These are phyloP conservation scores for Alternaria postmessia DNA, from an alignment of 2,329 filamentous ascomycete genomes.

Conservation along the genomic window DNA sequence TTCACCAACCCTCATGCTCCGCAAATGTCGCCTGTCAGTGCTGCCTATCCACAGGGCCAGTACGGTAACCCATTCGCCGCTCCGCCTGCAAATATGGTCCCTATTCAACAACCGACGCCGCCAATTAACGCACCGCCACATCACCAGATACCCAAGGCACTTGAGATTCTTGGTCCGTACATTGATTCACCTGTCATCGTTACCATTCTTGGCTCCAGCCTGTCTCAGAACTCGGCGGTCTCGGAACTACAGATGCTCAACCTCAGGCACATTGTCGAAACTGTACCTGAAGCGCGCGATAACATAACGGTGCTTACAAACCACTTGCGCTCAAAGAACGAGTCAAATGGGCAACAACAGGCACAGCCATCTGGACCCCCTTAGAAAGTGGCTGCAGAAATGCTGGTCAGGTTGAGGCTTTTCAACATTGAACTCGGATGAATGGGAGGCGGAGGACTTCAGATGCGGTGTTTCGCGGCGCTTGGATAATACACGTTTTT, in stretches of 20 bases:
- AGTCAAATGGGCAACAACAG: conserved; percentile 13
- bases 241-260: conserved; percentile 72
- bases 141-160: conserved; percentile 48
- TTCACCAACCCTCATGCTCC: conserved; percentile 46
- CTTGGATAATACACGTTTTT: neutral
- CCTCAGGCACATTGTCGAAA: conserved; percentile 72
- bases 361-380: conserved; percentile 7
- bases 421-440: neutral
- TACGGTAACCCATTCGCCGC: conserved; percentile 33
- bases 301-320: conserved; percentile 55
- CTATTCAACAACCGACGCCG: conserved; percentile 18
- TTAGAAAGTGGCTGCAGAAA: neutral
- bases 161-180: conserved; percentile 54
- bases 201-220: conserved; percentile 44
- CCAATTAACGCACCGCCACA: conserved; percentile 26
- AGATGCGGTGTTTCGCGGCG: conserved; percentile 6
- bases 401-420: neutral
- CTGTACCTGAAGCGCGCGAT: conserved; percentile 70
- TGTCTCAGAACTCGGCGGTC: conserved; percentile 45
- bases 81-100: conserved; percentile 19
- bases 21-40: conserved; percentile 43
- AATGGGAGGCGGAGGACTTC: neutral
- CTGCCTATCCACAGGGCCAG: conserved; percentile 34
- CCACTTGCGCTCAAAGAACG: conserved; percentile 28
- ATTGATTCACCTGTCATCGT: conserved; percentile 54